Evolutionary conservation across 2,329 filamentous ascomycete genomes (phyloP).

Genomic region (Eurotiales sp.): DNA sequence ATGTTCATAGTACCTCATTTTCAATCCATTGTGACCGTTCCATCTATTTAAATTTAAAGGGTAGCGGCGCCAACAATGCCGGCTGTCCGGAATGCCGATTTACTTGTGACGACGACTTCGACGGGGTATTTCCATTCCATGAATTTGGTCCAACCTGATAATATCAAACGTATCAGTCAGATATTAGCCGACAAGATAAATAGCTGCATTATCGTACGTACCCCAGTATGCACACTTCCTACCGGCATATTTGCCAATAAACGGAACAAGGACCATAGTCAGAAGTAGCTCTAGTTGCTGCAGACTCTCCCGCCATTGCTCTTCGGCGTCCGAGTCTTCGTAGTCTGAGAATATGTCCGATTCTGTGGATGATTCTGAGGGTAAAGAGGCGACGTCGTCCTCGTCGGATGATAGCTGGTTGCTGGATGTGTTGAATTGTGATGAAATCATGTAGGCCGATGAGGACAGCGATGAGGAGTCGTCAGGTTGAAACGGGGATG

Average conservation of each 20-base stretch:
- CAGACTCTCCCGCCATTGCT: conserved; percentile 90
- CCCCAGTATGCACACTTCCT: conserved; percentile 96
- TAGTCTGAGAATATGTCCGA: conserved; percentile 43
- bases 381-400: conserved; percentile 43
- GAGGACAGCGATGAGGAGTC: conserved; percentile 31
- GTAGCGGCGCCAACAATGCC: conserved; percentile 58
- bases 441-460: conserved; percentile 39
- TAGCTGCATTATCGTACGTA: conserved; percentile 51
- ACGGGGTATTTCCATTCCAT: conserved; percentile 94
- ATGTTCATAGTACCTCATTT: background rate
- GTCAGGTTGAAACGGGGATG: conserved; percentile 25
- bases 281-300: conserved; percentile 90
- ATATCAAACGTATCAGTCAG: conserved; percentile 12
- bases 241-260: conserved; percentile 90
- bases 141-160: conserved; percentile 78
- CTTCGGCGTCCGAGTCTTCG: conserved; percentile 74
- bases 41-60: conserved; percentile 6
- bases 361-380: conserved; percentile 35
- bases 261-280: conserved; percentile 92
- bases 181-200: too few species aligned
- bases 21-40: background rate
- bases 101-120: conserved; percentile 62
- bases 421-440: conserved; percentile 21
- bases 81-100: conserved; percentile 59
- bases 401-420: conserved; percentile 27